Evolutionary conservation across 495 filamentous ascomycete genomes (phyloP), one percentile per base, ranked within the genome.

Genomic region (Chaetomidium leptoderma): DNA sequence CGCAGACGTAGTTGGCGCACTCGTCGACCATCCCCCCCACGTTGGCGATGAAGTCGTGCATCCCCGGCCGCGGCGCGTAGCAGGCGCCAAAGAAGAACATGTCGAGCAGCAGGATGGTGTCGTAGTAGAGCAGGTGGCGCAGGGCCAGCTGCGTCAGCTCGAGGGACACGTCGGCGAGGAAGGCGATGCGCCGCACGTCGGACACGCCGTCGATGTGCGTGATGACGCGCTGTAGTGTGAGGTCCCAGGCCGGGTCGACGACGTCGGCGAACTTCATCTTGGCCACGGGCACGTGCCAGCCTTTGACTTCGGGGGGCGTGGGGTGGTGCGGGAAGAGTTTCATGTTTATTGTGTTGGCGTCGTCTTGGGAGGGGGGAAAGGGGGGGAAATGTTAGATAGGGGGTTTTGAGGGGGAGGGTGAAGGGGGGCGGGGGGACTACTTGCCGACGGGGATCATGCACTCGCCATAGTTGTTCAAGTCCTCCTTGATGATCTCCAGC

Each of bases 401-500:
- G n/a, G 14, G n/a, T n/a, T n/a, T n/a, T n/a, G n/a, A 2, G 30
- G 11, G 17, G 10, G 6, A 23, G 4, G 32, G 10, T 11, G 36
- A 14, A 23, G 42, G 8, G 35, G 35, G 24, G 13, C 2, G 23
- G 23, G 26, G 16, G 43, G 16, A 48, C 39, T 0, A 75, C 79
- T 32, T 72, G 90, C 87, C 86, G 64, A 96, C 90, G 2, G 92
- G 90, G 63, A 96, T 93, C 92, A 97, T 92, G 81, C 90, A 95
- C 75, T 98, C 93, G 64, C 87, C 90, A 63, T 97, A 98, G 66
- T 95, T 95, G 67, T 97, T 97, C 53, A 98, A 71, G 64, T 97
- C 92, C 74, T 96, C 89, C 75, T 95, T 87, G 54, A 98, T 79
- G 60, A 91, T 91, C 74, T 97, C 91, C 61, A 95, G 85, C 30